Evolutionary conservation across 768 basidiomycete species (phyloP).

Genomic region (Lentinula lateritia): DNA sequence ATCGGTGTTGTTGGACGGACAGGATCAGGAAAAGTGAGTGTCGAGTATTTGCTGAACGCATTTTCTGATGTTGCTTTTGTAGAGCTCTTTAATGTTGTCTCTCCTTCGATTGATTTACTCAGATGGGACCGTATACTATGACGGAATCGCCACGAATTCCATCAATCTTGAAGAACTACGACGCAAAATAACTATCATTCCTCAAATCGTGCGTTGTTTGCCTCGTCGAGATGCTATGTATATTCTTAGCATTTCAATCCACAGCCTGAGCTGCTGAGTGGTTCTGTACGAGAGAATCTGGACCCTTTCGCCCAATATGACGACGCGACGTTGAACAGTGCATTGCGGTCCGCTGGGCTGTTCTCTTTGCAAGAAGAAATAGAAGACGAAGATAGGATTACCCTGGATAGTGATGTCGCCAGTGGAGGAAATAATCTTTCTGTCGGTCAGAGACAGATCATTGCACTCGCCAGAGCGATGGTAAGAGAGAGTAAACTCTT

Average conservation of each 20-base stretch:
- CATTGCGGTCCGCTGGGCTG: conserved; percentile 48
- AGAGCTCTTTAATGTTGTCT: conserved; percentile 41
- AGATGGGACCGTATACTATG: conserved; percentile 39
- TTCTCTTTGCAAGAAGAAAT: conserved; percentile 29
- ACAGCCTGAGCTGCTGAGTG: conserved; percentile 40
- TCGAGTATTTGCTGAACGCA: conserved; percentile 14
- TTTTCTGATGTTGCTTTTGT: not conserved
- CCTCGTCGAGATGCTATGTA: not conserved
- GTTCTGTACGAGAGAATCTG: conserved; percentile 57
- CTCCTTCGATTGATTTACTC: conserved; percentile 46
- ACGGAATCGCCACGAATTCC: conserved; percentile 31
- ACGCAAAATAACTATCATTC: conserved; percentile 42
- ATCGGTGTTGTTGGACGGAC: conserved; percentile 54
- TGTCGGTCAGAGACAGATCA: conserved; percentile 64
- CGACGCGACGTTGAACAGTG: conserved; percentile 59
- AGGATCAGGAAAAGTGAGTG: conserved; percentile 47
- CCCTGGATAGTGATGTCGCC: conserved; percentile 53
- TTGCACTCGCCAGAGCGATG: conserved; percentile 56
- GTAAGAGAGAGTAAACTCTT: conserved; percentile 47
- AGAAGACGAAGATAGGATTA: conserved; percentile 27
- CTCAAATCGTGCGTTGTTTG: conserved; percentile 20
- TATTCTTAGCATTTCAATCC: not conserved
- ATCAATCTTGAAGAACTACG: conserved; percentile 44
- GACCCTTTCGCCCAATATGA: conserved; percentile 72
- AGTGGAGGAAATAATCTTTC: conserved; percentile 65